Percentiles rank a stretch among this genome's conserved stretches.
These are phyloP conservation scores for Curvularia sp. DNA, from an alignment of 2,329 filamentous ascomycete genomes.

Conservation along the genomic window DNA sequence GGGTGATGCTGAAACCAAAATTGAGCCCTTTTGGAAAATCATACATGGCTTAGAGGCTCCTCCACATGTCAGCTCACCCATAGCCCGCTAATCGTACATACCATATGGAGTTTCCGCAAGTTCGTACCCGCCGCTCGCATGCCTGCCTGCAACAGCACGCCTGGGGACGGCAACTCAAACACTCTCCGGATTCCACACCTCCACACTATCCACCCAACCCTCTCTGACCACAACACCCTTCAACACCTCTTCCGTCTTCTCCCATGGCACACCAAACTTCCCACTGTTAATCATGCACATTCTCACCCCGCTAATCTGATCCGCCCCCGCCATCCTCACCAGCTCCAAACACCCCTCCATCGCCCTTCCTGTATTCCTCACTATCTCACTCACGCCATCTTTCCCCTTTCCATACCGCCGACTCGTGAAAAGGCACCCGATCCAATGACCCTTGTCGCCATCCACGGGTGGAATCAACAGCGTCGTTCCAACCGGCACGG, in stretches of 20 bases:
- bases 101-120: too few relatives aligned
- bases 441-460: constrained; percentile 56
- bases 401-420: constrained; percentile 56
- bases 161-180: neutral
- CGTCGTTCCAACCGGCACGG: constrained; percentile 55
- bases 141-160: neutral
- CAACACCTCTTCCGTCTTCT: constrained; percentile 56
- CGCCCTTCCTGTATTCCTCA: constrained; percentile 59
- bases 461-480: constrained; percentile 62
- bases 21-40: too few relatives aligned
- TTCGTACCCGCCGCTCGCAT: neutral
- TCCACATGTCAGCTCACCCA: neutral
- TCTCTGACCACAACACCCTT: constrained; percentile 34
- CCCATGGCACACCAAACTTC: constrained; percentile 64
- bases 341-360: constrained; percentile 58
- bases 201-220: constrained; percentile 28
- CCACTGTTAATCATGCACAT: constrained; percentile 67
- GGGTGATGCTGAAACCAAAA: neutral
- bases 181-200: constrained; percentile 37
- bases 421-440: constrained; percentile 67
- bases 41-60: neutral
- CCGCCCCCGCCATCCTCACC: constrained; percentile 37
- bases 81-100: neutral
- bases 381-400: constrained; percentile 55
- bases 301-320: constrained; percentile 44